These are phyloP conservation scores for Fusarium sp. DNA, from an alignment of 2,329 filamentous ascomycete genomes.

Conservation along the genomic window DNA sequence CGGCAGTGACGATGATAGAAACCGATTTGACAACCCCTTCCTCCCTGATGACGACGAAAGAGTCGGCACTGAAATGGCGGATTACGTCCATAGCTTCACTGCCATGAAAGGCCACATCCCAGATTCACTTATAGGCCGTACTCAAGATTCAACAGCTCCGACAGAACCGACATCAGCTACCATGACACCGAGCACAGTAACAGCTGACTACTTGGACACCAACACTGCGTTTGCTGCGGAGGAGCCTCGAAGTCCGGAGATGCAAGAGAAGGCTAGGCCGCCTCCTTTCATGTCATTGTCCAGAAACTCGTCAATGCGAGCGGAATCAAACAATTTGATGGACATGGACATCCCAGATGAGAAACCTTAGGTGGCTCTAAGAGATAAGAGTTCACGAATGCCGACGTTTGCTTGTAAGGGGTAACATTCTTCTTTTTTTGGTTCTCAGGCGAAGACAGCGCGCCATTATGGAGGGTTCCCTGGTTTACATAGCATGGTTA, in stretches of 20 bases:
- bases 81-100: constrained; percentile 27
- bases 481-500: constrained; percentile 1
- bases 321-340: constrained; percentile 44
- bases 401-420: not conserved
- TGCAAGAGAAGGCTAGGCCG: constrained; percentile 54
- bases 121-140: constrained; percentile 16
- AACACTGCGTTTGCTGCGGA: constrained; percentile 6
- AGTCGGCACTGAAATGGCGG: constrained; percentile 42
- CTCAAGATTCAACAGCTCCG: constrained; percentile 11
- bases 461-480: not conserved
- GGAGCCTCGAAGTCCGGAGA: constrained; percentile 53
- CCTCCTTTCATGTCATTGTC: constrained; percentile 41
- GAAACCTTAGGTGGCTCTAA: constrained; percentile 7
- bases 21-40: constrained; percentile 47
- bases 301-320: constrained; percentile 33
- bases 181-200: constrained; percentile 41
- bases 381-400: not conserved
- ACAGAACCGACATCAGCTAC: constrained; percentile 42
- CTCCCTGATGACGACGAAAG: constrained; percentile 42
- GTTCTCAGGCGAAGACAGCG: not conserved
- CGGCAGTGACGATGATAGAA: constrained; percentile 54
- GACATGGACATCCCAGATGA: constrained; percentile 52
- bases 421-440: not conserved
- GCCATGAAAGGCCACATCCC: constrained; percentile 21
- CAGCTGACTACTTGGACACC: constrained; percentile 32